Evolutionary conservation across 176 grass and related monocot species (phyloP), one percentile per base, ranked within the genome.

Genomic region (Oryza rufipogon): DNA sequence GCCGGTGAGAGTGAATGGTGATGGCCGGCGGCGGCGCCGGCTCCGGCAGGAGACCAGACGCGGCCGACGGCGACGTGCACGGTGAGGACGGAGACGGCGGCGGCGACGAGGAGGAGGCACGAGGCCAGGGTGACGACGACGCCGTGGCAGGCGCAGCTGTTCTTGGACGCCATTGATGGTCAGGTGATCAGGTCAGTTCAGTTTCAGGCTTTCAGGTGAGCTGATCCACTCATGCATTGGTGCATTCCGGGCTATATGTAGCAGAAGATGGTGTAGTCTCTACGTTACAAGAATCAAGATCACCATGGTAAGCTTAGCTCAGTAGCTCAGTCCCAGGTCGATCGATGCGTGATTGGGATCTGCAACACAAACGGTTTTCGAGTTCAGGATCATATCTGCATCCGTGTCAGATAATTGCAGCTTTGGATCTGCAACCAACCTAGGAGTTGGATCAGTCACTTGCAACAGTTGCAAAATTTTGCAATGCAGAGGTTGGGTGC

Each of bases 71-170:
- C 36, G 41, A 65, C 34, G 25, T 56, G 56, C 41, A 2, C 42
- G 32, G 83, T 23, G 26, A 92, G 49, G 77, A 82, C 19, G 48
- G 17, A 25, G 44, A 70, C 36, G 48, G 66, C 8, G 28, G 41
- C 45, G 60, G 16, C 26, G n/a, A 41, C 11, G 14, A 54, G 36
- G 16, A 88, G 38, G 13, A 90, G 49, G 56, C 78, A 44, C 11
- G 85, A 9, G 28, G 41, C 33, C 23, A 75, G 26, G 52, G 26
- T 69, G 17, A 65, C 73, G 16, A 63, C 3, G 66, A 8, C 7
- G 65, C 20, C 65, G 19, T 14, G 67, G 87, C 79, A 89, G 26
- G 7, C 70, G 28, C 63, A 75, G 17, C 67, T 48, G 47, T 30
- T 84, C 67, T 22, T 75, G 70, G 34, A 46, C 28, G 20, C 60